phyloP scores from a whole-genome alignment of 2,329 filamentous ascomycete genomes.

The Fusarium bulbicola region DNA sequence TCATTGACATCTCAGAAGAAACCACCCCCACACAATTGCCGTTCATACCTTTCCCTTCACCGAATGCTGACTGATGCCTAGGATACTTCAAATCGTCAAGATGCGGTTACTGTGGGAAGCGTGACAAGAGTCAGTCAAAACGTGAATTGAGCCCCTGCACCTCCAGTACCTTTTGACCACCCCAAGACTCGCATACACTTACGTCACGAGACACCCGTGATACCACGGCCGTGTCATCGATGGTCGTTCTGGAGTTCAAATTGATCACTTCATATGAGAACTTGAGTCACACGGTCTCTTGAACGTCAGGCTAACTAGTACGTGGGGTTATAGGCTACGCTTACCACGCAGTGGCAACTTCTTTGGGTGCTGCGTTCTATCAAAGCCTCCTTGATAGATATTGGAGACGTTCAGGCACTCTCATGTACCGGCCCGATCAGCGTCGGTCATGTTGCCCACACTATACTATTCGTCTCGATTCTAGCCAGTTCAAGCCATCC shows the following conservation, averaged over 20 bases:
- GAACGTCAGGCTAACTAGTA: constrained; percentile 34
- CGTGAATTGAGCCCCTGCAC: constrained; percentile 45
- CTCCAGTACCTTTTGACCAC: not conserved
- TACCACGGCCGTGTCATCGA: constrained; percentile 6
- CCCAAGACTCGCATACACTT: constrained; percentile 1
- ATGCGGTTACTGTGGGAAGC: constrained; percentile 63
- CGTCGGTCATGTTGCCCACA: constrained; percentile 88
- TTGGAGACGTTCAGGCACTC: constrained; percentile 77
- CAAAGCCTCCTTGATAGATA: constrained; percentile 77
- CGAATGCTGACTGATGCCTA: constrained; percentile 41
- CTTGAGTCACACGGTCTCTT: not conserved
- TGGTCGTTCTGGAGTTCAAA: constrained; percentile 2
- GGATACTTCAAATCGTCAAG: constrained; percentile 62
- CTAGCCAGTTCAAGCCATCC: constrained; percentile 69
- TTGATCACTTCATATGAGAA: not conserved
- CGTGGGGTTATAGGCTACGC: constrained; percentile 66
- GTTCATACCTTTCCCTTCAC: constrained; percentile 11
- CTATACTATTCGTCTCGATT: constrained; percentile 82
- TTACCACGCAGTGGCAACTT: constrained; percentile 73
- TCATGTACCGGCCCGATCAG: constrained; percentile 83
- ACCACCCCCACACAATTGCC: constrained; percentile 35
- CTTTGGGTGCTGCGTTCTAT: constrained; percentile 72
- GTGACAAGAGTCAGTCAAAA: constrained; percentile 61
- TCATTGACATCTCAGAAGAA: constrained; percentile 16
- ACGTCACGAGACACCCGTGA: constrained; percentile 1